Conservation (phyloP, 257 asterid species). For the Scutellaria minor region DNA sequence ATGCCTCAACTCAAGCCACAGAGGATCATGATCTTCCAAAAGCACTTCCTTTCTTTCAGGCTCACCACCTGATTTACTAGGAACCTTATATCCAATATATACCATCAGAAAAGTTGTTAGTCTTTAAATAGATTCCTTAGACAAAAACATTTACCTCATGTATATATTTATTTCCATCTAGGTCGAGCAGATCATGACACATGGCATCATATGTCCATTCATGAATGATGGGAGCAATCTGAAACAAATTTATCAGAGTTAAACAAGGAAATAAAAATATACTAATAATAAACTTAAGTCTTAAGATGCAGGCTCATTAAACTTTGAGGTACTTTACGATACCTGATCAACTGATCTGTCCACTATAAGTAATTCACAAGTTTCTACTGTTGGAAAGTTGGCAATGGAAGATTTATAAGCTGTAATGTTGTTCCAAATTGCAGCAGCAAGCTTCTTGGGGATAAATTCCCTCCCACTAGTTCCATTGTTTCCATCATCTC, state of each 20-base stretch:
- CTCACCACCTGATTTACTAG: slow-evolving; percentile 81
- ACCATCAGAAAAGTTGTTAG: slow-evolving; percentile 38
- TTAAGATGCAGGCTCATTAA: slow-evolving; percentile 1
- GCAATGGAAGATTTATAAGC: slow-evolving; percentile 71
- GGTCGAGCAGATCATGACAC: slow-evolving; percentile 94
- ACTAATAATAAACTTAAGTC: neutral
- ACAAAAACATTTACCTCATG: slow-evolving; percentile 68
- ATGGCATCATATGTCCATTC: slow-evolving; percentile 99
- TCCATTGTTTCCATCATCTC: slow-evolving; percentile 44
- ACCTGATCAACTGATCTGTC: slow-evolving; percentile 98
- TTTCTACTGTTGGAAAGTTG: slow-evolving; percentile 82
- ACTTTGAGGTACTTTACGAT: slow-evolving; percentile 13
- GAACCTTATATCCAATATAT: slow-evolving; percentile 56
- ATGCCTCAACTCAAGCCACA: slow-evolving; percentile 97
- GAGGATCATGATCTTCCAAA: slow-evolving; percentile 89
- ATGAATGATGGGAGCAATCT: slow-evolving; percentile 97
- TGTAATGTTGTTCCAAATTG: slow-evolving; percentile 71
- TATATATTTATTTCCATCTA: slow-evolving; percentile 85
- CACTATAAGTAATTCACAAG: slow-evolving; percentile 89
- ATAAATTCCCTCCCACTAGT: slow-evolving; percentile 60
- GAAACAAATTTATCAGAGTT: slow-evolving; percentile 32
- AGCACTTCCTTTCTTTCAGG: slow-evolving; percentile 87
- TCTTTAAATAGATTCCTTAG: slow-evolving; percentile 28
- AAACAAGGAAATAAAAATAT: neutral
- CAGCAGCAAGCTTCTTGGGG: slow-evolving; percentile 79